Base-by-base conservation (phyloP, 2,329 filamentous ascomycete genomes). In the Arthrobotrys iridis region DNA sequence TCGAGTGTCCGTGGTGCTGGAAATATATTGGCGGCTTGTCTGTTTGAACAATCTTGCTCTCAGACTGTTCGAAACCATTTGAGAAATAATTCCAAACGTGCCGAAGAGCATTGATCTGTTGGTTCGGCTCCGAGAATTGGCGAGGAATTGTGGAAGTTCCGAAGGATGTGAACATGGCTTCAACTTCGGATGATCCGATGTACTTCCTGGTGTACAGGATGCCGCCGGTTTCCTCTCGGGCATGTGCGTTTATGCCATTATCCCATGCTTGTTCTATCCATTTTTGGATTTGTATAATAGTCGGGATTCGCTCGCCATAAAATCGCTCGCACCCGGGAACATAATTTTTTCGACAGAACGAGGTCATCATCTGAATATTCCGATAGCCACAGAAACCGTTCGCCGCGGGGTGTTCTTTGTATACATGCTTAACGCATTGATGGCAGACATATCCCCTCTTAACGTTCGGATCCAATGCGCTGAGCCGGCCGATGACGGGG, bases 371-470 rank as follows among this genome's bases (percentile, higher is more conserved):
- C 81, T 98, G 95, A 30, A 97, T 96, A 80, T 96, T 98, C 41
- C 94, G 88, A 81, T 97, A 98, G 2, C 94, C 94, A 81, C 94
- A 98, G 81, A 98, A 98, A 4, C 93, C 91, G 20, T 93, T 93
- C 88, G 88, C 88, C 83, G 97, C 93, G 74, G 85, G 86, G n/a
- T 86, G 87, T 60, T 96, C 85, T 80, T 96, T 96, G 59, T 91
- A 92, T 24, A 98, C 86, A 80, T 97, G 93, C 55, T 89, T 86
- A 0, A 93, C 90, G 52, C 85, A 85, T 0, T 90, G 87, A 79
- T 93, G 89, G 81, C 93, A 97, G 33, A 97, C 84, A 79, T 93
- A 97, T 4, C 92, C 91, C 77, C 88, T 88, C 62, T 87, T 84
- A 0, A 92, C 91, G 3, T 84, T 83, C 5, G 83, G 80, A 79